A percentile compares a stretch with the other conserved stretches of the same genome.
These are phyloP conservation scores for Acephala macrosclerotiorum DNA, from an alignment of 2,329 filamentous ascomycete species.

Conservation along the genomic window DNA sequence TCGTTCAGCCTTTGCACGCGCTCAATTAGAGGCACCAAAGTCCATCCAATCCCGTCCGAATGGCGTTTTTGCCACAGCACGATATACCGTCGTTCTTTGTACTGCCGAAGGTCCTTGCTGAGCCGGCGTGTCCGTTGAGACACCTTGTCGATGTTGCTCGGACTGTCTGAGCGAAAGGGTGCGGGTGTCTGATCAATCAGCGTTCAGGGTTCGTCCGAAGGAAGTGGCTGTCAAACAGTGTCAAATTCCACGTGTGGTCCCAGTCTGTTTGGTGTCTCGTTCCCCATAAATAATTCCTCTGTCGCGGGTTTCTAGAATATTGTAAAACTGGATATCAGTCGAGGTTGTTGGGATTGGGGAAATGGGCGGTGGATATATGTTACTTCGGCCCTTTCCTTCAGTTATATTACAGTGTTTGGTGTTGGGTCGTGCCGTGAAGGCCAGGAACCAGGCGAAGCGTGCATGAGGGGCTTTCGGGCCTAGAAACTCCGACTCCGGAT, in stretches of 20 bases:
- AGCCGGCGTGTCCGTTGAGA: not conserved
- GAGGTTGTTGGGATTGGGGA: not conserved
- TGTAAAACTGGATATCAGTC: not conserved
- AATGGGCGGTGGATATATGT: not conserved
- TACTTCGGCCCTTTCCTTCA: conserved; percentile 2
- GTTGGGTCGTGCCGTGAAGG: not conserved
- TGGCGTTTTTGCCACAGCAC: conserved; percentile 1
- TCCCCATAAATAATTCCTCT: not conserved
- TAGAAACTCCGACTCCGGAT: not conserved
- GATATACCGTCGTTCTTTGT: not conserved
- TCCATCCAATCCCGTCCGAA: conserved; percentile 2
- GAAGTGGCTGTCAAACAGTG: not conserved
- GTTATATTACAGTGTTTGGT: not conserved
- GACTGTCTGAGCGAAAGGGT: conserved; percentile 5
- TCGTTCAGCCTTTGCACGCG: not conserved
- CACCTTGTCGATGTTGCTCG: not conserved
- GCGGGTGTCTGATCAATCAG: not conserved
- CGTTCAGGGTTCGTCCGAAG: conserved; percentile 5
- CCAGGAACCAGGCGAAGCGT: conserved; percentile 1
- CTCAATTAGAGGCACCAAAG: not conserved
- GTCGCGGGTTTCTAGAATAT: not conserved
- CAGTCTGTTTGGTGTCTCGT: not conserved
- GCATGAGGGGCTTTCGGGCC: not conserved
- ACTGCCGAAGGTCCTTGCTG: conserved; percentile 6
- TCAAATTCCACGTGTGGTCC: not conserved